phyloP scores from a whole-genome alignment of 768 basidiomycete genomes.

The Hygrocybe coccinea region DNA sequence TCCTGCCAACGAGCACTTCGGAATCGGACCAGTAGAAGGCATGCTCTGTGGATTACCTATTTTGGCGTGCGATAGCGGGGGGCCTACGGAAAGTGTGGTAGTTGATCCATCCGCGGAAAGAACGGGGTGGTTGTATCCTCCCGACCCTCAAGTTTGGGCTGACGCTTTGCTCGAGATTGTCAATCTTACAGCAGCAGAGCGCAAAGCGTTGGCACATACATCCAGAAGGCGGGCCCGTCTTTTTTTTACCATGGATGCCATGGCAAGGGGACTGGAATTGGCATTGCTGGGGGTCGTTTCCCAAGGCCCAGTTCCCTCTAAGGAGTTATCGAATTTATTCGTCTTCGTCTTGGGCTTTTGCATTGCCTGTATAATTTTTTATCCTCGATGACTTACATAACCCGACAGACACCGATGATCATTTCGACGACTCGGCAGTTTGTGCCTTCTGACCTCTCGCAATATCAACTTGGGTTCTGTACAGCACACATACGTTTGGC shows the following conservation, averaged over 20 bases:
- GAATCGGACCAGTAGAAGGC: constrained; percentile 91
- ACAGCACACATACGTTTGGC: too few species aligned
- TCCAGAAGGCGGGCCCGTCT: constrained; percentile 58
- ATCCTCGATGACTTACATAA: constrained; percentile 51
- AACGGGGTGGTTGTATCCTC: constrained; percentile 75
- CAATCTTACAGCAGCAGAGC: constrained; percentile 35
- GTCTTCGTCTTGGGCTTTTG: constrained; percentile 12
- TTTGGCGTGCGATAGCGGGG: constrained; percentile 80
- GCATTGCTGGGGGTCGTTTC: constrained; percentile 50
- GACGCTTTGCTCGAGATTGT: constrained; percentile 59
- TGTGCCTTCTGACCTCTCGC: too few species aligned
- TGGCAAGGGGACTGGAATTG: constrained; percentile 56
- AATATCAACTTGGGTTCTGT: too few species aligned
- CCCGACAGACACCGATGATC: too few species aligned
- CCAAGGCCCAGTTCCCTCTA: constrained; percentile 40
- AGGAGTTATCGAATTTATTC: not conserved
- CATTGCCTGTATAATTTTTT: constrained; percentile 36
- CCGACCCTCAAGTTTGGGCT: constrained; percentile 66
- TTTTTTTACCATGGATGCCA: constrained; percentile 73
- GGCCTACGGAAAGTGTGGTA: constrained; percentile 82
- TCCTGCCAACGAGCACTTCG: constrained; percentile 93
- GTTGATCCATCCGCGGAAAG: constrained; percentile 35
- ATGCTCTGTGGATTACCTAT: constrained; percentile 92
- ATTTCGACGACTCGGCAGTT: too few species aligned
- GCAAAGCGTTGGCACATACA: constrained; percentile 45